Conservation (phyloP, 108 stramenopile species). For the Pseudonitzschia multistriata region DNA sequence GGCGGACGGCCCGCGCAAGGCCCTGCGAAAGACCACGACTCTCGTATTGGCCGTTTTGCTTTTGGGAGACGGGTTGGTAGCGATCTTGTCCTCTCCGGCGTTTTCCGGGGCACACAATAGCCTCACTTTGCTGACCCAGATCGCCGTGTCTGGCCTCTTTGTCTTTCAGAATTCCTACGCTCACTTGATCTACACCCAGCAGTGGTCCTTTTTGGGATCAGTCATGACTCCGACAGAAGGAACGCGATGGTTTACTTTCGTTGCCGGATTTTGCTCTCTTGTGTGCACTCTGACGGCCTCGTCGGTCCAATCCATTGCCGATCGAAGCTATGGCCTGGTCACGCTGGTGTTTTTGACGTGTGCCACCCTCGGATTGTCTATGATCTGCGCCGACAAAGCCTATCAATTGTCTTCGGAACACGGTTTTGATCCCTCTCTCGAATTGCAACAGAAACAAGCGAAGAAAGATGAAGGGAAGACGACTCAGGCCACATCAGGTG, state of each 20-base stretch:
- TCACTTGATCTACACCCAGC: slow-evolving; percentile 75
- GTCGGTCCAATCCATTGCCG: slow-evolving; percentile 40
- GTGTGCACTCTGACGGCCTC: slow-evolving; percentile 65
- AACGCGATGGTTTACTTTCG: slow-evolving; percentile 62
- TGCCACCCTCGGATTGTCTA: slow-evolving; percentile 37
- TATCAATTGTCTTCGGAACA: slow-evolving; percentile 49
- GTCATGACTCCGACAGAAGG: slow-evolving; percentile 77
- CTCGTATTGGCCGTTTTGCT: slow-evolving; percentile 35
- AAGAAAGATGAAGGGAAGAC: slow-evolving; percentile 14
- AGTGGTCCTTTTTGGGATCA: slow-evolving; percentile 79
- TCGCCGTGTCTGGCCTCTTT: slow-evolving; percentile 44
- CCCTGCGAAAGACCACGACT: slow-evolving; percentile 56
- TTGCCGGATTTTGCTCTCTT: slow-evolving; percentile 71
- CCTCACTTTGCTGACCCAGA: slow-evolving; percentile 11
- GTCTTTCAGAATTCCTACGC: slow-evolving; percentile 88
- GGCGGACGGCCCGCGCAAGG: slow-evolving; percentile 57
- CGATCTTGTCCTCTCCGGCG: neutral
- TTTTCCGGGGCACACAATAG: neutral
- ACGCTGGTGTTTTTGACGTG: slow-evolving; percentile 56
- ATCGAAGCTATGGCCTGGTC: slow-evolving; percentile 44
- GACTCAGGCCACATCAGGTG: neutral
- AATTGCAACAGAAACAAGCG: slow-evolving; percentile 26
- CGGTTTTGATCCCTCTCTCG: slow-evolving; percentile 60
- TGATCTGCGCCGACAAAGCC: slow-evolving; percentile 42
- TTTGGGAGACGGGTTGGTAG: slow-evolving; percentile 24